These are phyloP conservation scores for Ophiostoma fasciatum DNA, from an alignment of 2,329 filamentous ascomycete species.

Conservation along the genomic window DNA sequence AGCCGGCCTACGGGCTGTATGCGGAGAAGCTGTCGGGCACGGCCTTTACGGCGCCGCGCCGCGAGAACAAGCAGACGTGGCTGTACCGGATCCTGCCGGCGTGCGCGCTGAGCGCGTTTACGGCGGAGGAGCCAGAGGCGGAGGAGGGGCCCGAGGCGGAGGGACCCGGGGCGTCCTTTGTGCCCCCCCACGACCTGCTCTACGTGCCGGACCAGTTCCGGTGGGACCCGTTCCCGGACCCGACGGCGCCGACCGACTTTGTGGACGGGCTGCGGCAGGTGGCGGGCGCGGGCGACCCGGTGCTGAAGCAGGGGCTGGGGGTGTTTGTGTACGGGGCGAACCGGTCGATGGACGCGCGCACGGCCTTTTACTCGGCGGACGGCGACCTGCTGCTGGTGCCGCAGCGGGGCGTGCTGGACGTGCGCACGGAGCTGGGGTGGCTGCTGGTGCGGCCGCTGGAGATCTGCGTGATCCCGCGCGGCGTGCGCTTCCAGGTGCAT, in stretches of 20 bases:
- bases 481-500: slow-evolving; percentile 58
- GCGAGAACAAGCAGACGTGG: slow-evolving; percentile 58
- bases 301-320: slow-evolving; percentile 62
- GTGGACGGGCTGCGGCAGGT: slow-evolving; percentile 50
- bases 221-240: slow-evolving; percentile 64
- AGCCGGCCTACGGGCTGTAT: slow-evolving; percentile 64
- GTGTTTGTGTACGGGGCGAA: slow-evolving; percentile 72
- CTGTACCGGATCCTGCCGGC: slow-evolving; percentile 56
- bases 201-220: slow-evolving; percentile 70
- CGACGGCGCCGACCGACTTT: slow-evolving; percentile 28
- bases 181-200: slow-evolving; percentile 29
- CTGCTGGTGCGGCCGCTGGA: slow-evolving; percentile 65
- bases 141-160: no score
- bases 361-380: slow-evolving; percentile 74
- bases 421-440: slow-evolving; percentile 62
- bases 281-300: slow-evolving; percentile 65
- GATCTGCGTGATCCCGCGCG: slow-evolving; percentile 61
- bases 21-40: slow-evolving; percentile 66
- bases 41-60: slow-evolving; percentile 53
- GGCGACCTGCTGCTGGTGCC: slow-evolving; percentile 65
- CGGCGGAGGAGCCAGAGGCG: slow-evolving; percentile 14
- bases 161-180: no score
- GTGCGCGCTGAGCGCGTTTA: slow-evolving; percentile 43
- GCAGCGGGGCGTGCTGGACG: slow-evolving; percentile 59
- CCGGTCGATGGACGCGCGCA: slow-evolving; percentile 56